These are phyloP conservation scores for Apiospora pterosperma DNA, from an alignment of 2,329 filamentous ascomycete species.

Conservation along the genomic window DNA sequence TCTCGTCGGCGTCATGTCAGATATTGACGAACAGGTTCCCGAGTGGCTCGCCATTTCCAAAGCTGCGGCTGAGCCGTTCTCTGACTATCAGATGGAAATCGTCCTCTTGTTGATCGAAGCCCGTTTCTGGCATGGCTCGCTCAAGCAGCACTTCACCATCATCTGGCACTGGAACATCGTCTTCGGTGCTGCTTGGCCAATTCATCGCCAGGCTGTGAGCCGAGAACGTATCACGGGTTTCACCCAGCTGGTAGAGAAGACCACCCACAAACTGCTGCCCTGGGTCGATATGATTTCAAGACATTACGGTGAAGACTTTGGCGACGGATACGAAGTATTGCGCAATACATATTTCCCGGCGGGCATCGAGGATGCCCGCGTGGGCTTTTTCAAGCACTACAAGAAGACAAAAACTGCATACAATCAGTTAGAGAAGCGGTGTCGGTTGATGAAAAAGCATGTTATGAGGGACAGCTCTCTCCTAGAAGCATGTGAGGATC, in stretches of 20 bases:
- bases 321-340: background rate
- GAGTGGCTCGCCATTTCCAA: conserved; percentile 5
- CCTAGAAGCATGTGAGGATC: background rate
- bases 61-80: background rate
- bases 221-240: background rate
- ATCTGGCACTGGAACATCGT: conserved; percentile 8
- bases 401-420: background rate
- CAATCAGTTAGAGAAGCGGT: conserved; percentile 5
- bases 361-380: conserved; percentile 10
- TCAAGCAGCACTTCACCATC: background rate
- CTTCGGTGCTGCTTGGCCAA: conserved; percentile 4
- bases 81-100: conserved; percentile 1
- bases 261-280: background rate
- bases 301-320: background rate
- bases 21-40: background rate
- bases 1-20: background rate
- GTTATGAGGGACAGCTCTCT: background rate
- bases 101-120: conserved; percentile 7
- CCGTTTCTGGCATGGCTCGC: conserved; percentile 9
- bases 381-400: conserved; percentile 8
- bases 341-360: conserved; percentile 7
- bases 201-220: conserved; percentile 5
- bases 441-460: background rate
- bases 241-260: background rate
- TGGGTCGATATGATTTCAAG: background rate